These are phyloP conservation scores for Tanacetum coccineum DNA, from an alignment of 129 eudicot genomes.

Conservation along the genomic window DNA sequence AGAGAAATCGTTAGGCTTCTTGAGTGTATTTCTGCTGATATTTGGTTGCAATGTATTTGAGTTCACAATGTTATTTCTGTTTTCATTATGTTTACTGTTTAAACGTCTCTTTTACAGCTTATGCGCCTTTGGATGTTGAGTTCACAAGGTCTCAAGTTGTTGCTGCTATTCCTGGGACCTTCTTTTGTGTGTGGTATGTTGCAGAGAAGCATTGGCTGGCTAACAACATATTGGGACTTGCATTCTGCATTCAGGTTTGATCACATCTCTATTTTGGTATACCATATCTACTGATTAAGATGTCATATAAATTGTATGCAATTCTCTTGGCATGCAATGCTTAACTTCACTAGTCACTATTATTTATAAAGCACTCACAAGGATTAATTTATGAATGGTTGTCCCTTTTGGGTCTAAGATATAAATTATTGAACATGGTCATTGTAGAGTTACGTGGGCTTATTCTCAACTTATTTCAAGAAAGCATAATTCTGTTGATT, in stretches of 20 bases:
- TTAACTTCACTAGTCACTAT: too few relatives aligned
- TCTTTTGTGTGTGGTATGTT: slow-evolving; percentile 98
- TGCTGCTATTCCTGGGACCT: slow-evolving; percentile 93
- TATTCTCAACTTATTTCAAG: too few relatives aligned
- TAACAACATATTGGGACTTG: slow-evolving; percentile 89
- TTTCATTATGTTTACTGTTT: slow-evolving; percentile 14
- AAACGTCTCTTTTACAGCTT: slow-evolving; percentile 21
- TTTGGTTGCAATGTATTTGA: slow-evolving; percentile 4
- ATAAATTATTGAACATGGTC: too few relatives aligned
- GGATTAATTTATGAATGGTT: too few relatives aligned
- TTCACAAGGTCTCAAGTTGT: slow-evolving; percentile 91
- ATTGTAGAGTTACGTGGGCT: too few relatives aligned
- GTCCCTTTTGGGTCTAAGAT: too few relatives aligned
- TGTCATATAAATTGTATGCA: too few relatives aligned
- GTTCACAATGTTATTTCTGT: neutral
- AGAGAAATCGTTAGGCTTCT: neutral
- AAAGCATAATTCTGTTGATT: too few relatives aligned
- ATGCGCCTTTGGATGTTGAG: slow-evolving; percentile 81
- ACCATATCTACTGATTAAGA: neutral
- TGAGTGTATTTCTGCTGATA: slow-evolving; percentile 9
- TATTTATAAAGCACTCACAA: too few relatives aligned
- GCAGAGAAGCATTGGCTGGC: slow-evolving; percentile 98
- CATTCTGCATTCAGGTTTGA: slow-evolving; percentile 95
- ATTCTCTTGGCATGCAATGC: too few relatives aligned
- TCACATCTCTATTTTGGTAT: neutral